Evolutionary conservation across 306 rosid genomes (phyloP).

Genomic region (Corylus heterophylla): DNA sequence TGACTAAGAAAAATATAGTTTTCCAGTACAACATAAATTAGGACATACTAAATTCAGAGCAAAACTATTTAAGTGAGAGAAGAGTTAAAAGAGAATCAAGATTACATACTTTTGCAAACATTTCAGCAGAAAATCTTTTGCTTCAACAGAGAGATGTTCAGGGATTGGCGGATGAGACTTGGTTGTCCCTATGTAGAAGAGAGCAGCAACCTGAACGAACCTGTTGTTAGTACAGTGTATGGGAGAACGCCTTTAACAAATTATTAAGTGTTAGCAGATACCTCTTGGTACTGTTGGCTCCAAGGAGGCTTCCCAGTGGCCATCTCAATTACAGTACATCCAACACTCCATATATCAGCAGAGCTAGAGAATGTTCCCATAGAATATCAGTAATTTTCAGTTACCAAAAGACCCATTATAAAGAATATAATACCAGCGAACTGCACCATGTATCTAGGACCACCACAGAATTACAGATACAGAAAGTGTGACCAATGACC

Average conservation of each 20-base stretch:
- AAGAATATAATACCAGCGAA: background rate
- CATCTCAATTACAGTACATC: slow-evolving; percentile 99
- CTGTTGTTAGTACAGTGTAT: slow-evolving; percentile 38
- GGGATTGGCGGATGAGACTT: slow-evolving; percentile 99
- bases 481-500: background rate
- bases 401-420: slow-evolving; percentile 23
- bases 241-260: slow-evolving; percentile 23
- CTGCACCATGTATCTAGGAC: background rate
- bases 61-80: slow-evolving; percentile 10
- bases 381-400: slow-evolving; percentile 25
- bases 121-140: slow-evolving; percentile 88
- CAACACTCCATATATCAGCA: slow-evolving; percentile 99
- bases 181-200: slow-evolving; percentile 93
- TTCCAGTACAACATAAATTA: slow-evolving; percentile 5
- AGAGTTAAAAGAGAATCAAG: slow-evolving; percentile 27
- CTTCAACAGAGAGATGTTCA: slow-evolving; percentile 82
- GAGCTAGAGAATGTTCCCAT: slow-evolving; percentile 56
- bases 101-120: slow-evolving; percentile 83
- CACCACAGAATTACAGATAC: slow-evolving; percentile 1
- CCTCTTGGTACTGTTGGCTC: slow-evolving; percentile 99
- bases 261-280: slow-evolving; percentile 27
- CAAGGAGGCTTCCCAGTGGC: slow-evolving; percentile 99
- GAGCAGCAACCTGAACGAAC: slow-evolving; percentile 88
- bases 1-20: background rate
- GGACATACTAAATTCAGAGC: slow-evolving; percentile 3